Conservation (phyloP, 176 grass and related monocot genomes). For the Phoenix dactylifera region DNA sequence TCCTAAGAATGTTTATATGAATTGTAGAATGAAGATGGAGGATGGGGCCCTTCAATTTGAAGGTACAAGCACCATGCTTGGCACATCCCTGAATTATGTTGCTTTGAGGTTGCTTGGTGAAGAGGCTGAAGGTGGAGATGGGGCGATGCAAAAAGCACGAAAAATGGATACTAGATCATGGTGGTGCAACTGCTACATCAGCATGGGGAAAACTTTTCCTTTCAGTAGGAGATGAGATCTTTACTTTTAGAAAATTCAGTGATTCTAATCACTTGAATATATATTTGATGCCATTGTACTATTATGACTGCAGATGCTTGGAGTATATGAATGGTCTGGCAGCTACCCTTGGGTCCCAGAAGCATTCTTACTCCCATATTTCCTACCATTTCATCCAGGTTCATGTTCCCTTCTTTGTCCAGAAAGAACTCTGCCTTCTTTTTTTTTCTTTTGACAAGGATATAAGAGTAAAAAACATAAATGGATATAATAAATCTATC, state of each 20-base stretch:
- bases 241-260: no score
- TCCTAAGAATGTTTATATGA: no score
- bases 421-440: neutral
- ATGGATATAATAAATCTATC: no score
- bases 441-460: no score
- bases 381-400: conserved; percentile 78
- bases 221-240: conserved; percentile 24
- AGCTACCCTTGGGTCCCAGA: conserved; percentile 59
- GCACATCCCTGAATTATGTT: conserved; percentile 22
- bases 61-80: conserved; percentile 41
- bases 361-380: conserved; percentile 51
- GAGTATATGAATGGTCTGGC: conserved; percentile 74
- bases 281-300: no score
- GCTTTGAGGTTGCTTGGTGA: conserved; percentile 55
- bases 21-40: conserved; percentile 53
- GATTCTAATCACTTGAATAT: no score
- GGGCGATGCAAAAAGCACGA: conserved; percentile 36
- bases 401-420: neutral
- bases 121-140: conserved; percentile 28
- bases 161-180: conserved; percentile 39
- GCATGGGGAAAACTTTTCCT: conserved; percentile 61
- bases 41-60: conserved; percentile 61
- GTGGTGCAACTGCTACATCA: conserved; percentile 33
- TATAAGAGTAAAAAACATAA: no score
- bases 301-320: conserved; percentile 40